These are phyloP conservation scores for Aspergillus egyptiacus DNA, from an alignment of 495 filamentous ascomycete species.

Conservation along the genomic window DNA sequence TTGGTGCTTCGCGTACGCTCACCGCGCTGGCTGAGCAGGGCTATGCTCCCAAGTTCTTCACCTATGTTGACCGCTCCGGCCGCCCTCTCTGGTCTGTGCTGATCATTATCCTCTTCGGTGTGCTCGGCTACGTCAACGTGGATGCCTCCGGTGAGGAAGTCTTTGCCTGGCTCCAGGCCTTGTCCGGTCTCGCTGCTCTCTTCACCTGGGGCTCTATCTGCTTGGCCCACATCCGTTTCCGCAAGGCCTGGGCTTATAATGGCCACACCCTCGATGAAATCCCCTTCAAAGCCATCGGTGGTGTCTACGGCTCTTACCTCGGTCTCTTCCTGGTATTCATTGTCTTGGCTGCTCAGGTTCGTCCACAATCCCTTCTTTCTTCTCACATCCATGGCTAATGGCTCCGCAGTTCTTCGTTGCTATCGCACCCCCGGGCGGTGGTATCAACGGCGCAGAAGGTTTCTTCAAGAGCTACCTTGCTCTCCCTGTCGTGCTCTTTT, in stretches of 20 bases:
- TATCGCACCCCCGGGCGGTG: slow-evolving; percentile 26
- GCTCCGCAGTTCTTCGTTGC: slow-evolving; percentile 41
- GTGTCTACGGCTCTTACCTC: slow-evolving; percentile 61
- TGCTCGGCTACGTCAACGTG: slow-evolving; percentile 47
- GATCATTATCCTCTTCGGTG: slow-evolving; percentile 41
- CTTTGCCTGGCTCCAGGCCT: slow-evolving; percentile 60
- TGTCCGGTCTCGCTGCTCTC: slow-evolving; percentile 60
- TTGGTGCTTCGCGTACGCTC: slow-evolving; percentile 61
- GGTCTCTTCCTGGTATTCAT: slow-evolving; percentile 56
- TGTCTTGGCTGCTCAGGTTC: slow-evolving; percentile 51
- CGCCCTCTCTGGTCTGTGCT: slow-evolving; percentile 45
- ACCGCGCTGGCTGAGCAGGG: slow-evolving; percentile 54
- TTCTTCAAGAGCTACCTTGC: slow-evolving; percentile 65
- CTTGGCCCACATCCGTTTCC: slow-evolving; percentile 70
- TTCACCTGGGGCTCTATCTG: slow-evolving; percentile 71
- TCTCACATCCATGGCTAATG: background rate
- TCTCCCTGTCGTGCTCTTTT: slow-evolving; percentile 45
- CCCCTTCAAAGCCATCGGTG: slow-evolving; percentile 59
- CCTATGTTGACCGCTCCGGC: slow-evolving; percentile 38
- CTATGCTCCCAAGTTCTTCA: slow-evolving; percentile 53
- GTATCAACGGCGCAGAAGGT: slow-evolving; percentile 35
- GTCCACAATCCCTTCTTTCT: background rate
- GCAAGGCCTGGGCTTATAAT: slow-evolving; percentile 48
- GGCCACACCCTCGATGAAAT: slow-evolving; percentile 63
- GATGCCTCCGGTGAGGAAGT: slow-evolving; percentile 31